Evolutionary conservation across 108 stramenopile species (phyloP), one percentile per base, ranked within the genome.

Genomic region (Nannochloropsis granulata): DNA sequence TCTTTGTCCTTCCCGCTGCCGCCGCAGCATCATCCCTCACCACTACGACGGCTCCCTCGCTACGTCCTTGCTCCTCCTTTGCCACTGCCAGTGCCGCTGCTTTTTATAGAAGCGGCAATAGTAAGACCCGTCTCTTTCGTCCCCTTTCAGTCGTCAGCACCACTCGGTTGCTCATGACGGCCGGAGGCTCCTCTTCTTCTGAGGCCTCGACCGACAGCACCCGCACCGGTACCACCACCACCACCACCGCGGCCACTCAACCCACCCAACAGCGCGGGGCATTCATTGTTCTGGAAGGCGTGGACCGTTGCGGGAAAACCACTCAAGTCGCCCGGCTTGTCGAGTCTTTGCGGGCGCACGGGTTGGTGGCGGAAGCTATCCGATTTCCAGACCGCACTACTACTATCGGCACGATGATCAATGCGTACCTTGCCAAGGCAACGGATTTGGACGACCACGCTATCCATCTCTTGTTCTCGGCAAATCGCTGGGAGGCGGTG

Each of bases 281-380:
- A 45, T 98, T 99, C 83, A 95, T 99, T 81, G 93, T 99, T 24
- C 91, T 99, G 83, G 99, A 99, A 91, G 99, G 99, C 24, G 95
- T 99, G 42, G 99, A 99, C 84, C 89, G 99, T n/a, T 96, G 97
- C 82, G 99, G 99, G 78, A 99, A 99, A 89, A 97, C 97, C 19
- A 99, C 99, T 25, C 92, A 93, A 85, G 85, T 84, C 14, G 84
- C 79, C 24, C 79, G 81, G 24, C 80, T 92, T 44, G 90, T 90
- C 71, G 44, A 87, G 56, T 24, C 78, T 19, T 88, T 91, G 24
- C 83, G 83, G 24, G 14, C 44, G 23, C n/a, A 83, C 13, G 86
- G 88, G 24, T 43, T 71, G 44, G 79, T 81, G 16, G 85, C 89
- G 34, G 84, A 87, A 46, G 83, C 89, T 44, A 87, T 84, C 79